These are phyloP conservation scores for Penicillium sp. DNA, from an alignment of 2,329 filamentous ascomycete genomes.

Conservation along the genomic window DNA sequence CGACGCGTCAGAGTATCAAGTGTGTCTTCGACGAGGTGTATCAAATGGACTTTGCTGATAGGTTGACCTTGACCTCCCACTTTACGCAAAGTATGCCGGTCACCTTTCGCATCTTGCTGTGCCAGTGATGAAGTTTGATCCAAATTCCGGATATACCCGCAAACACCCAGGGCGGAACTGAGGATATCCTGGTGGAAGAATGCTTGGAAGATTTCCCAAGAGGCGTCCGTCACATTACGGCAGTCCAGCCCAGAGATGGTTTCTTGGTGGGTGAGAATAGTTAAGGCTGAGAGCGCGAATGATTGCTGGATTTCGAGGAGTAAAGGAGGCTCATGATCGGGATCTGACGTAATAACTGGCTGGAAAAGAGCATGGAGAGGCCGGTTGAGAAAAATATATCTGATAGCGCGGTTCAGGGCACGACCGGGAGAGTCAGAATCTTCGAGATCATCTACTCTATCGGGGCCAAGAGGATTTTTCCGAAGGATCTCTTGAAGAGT, in stretches of 20 bases:
- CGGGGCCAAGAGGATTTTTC: slow-evolving; percentile 12
- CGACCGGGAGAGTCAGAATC: slow-evolving; percentile 3
- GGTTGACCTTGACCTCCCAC: too few relatives aligned
- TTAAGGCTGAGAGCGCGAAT: slow-evolving; percentile 31
- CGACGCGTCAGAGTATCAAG: slow-evolving; percentile 32
- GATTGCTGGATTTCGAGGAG: slow-evolving; percentile 26
- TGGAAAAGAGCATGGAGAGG: slow-evolving; percentile 21
- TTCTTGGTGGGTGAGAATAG: slow-evolving; percentile 35
- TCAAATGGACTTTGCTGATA: slow-evolving; percentile 30
- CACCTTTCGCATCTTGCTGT: not conserved
- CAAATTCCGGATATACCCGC: slow-evolving; percentile 31
- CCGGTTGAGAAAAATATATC: slow-evolving; percentile 35
- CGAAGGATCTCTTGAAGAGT: slow-evolving; percentile 14
- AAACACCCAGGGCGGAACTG: slow-evolving; percentile 35
- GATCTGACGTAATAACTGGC: slow-evolving; percentile 21
- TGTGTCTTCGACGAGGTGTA: slow-evolving; percentile 33
- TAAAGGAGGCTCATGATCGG: slow-evolving; percentile 9
- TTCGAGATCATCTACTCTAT: not conserved
- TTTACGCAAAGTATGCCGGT: too few relatives aligned
- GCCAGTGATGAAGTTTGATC: slow-evolving; percentile 2
- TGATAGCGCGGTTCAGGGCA: slow-evolving; percentile 27
- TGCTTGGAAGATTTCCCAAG: slow-evolving; percentile 34
- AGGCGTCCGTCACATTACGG: slow-evolving; percentile 19
- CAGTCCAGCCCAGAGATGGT: slow-evolving; percentile 31
- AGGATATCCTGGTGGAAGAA: slow-evolving; percentile 36